Evolutionary conservation across 2,329 filamentous ascomycete species (phyloP).

Genomic region (Fusarium sp.): DNA sequence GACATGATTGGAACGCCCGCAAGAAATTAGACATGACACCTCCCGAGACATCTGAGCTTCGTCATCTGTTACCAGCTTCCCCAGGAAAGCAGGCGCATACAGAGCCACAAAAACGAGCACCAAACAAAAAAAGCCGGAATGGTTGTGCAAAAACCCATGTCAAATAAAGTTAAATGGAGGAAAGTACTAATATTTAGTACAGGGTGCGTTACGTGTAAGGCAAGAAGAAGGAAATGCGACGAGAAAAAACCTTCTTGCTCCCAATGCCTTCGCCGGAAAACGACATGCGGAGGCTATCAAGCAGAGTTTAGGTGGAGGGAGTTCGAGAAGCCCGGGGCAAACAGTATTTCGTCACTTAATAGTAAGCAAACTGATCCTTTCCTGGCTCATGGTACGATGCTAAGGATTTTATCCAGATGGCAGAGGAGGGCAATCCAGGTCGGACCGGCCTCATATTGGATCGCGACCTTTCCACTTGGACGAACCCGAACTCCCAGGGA

Average conservation of each 20-base stretch:
- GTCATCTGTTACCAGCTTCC: neutral
- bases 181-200: rapidly evolving
- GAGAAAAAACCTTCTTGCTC: neutral
- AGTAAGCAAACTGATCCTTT: neutral
- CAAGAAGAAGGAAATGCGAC: neutral
- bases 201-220: neutral
- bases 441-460: rapidly evolving
- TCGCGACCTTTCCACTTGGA: neutral
- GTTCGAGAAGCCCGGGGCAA: neutral
- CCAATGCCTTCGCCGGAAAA: neutral
- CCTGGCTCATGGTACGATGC: neutral
- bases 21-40: neutral
- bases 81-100: neutral
- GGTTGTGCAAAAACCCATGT: neutral
- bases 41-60: neutral
- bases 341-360: neutral
- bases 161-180: rapidly evolving
- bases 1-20: rapidly evolving
- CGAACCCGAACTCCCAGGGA: neutral
- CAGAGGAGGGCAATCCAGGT: neutral
- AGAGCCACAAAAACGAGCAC: neutral
- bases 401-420: neutral
- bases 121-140: neutral
- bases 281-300: neutral
- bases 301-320: neutral